phyloP scores from a whole-genome alignment of 2,329 filamentous ascomycete genomes.

The Xylaria sp. region DNA sequence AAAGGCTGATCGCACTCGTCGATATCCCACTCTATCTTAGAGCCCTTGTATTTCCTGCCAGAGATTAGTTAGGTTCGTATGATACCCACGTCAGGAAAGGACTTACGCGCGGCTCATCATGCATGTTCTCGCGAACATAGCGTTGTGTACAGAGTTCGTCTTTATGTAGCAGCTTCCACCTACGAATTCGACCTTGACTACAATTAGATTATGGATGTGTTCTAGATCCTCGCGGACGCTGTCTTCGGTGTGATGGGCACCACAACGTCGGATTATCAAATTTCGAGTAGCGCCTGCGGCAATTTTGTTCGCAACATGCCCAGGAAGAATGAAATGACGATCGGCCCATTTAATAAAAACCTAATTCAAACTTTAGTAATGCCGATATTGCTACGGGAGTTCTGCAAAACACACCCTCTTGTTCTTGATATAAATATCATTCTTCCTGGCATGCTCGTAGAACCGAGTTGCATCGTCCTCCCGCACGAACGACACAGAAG shows the following conservation, averaged over 20 bases:
- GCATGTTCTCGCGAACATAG: slow-evolving; percentile 79
- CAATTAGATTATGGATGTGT: slow-evolving; percentile 82
- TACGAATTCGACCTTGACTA: slow-evolving; percentile 72
- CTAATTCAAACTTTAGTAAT: slow-evolving; percentile 55
- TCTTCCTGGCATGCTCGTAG: slow-evolving; percentile 69
- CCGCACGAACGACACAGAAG: slow-evolving; percentile 76
- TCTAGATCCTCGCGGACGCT: slow-evolving; percentile 78
- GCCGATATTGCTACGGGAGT: not conserved
- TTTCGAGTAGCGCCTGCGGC: slow-evolving; percentile 76
- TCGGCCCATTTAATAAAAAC: slow-evolving; percentile 76
- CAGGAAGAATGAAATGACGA: slow-evolving; percentile 73
- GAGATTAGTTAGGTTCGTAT: slow-evolving; percentile 46
- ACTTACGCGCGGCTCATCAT: slow-evolving; percentile 73
- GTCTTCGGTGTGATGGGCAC: slow-evolving; percentile 68
- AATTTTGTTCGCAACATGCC: slow-evolving; percentile 73
- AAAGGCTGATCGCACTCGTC: slow-evolving; percentile 78
- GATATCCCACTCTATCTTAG: slow-evolving; percentile 74
- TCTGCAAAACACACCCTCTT: slow-evolving; percentile 68
- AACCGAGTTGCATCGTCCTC: slow-evolving; percentile 72
- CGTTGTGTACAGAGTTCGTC: slow-evolving; percentile 81
- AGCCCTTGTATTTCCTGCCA: slow-evolving; percentile 73
- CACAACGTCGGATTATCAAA: slow-evolving; percentile 72
- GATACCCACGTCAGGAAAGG: slow-evolving; percentile 5
- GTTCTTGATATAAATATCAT: slow-evolving; percentile 75
- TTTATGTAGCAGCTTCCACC: slow-evolving; percentile 73